These are phyloP conservation scores for Phycomyces nitens DNA, from an alignment of 192 early-diverging fungal species.

Conservation along the genomic window DNA sequence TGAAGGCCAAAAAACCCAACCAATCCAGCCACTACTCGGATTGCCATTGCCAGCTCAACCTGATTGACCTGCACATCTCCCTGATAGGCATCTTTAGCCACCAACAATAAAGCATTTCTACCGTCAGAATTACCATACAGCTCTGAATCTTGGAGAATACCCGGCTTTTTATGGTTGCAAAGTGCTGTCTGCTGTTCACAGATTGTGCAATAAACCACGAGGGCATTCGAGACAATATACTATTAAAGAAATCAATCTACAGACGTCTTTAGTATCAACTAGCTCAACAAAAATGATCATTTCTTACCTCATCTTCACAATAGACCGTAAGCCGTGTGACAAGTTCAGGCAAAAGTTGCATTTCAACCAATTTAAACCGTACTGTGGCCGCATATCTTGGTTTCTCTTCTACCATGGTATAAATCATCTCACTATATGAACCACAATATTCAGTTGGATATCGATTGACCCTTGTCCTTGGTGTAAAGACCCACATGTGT, in stretches of 20 bases:
- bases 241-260: constrained; percentile 28
- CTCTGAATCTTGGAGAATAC: constrained; percentile 19
- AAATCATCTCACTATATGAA: constrained; percentile 28
- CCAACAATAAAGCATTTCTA: neutral
- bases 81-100: neutral
- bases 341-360: constrained; percentile 26
- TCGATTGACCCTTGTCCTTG: no score
- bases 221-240: constrained; percentile 13
- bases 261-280: no score
- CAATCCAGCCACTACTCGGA: constrained; percentile 26
- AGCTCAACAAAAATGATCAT: neutral
- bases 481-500: no score
- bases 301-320: constrained; percentile 26
- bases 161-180: constrained; percentile 19
- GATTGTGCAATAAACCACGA: constrained; percentile 30
- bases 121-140: constrained; percentile 3
- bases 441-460: no score
- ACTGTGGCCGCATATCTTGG: constrained; percentile 17
- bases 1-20: constrained; percentile 30
- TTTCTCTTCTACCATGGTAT: constrained; percentile 15
- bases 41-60: constrained; percentile 14
- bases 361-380: constrained; percentile 26
- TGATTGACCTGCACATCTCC: constrained; percentile 9
- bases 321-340: constrained; percentile 27
- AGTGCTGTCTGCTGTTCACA: constrained; percentile 3